Conservation (phyloP, 345 rosid species). For the Conringia planisiliqua region DNA sequence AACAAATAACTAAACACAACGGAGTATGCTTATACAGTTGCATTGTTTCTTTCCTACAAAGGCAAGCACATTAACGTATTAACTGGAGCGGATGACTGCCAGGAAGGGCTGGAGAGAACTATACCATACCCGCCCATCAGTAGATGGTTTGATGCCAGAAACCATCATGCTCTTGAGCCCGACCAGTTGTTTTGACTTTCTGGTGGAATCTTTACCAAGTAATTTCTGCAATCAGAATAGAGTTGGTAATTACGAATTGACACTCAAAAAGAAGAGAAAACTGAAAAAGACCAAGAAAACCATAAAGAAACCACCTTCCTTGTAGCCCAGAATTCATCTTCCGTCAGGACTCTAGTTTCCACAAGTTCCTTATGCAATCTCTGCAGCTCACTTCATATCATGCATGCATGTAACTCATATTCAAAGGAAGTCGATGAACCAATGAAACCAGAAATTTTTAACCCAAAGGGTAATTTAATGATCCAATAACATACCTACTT, state of each 20-base stretch:
- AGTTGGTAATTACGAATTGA: not conserved
- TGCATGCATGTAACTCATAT: not conserved
- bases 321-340: conserved; percentile 84
- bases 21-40: no score
- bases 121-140: conserved; percentile 77
- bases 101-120: conserved; percentile 6
- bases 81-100: not conserved
- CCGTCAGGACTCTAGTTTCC: conserved; percentile 17
- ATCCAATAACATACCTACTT: conserved; percentile 44
- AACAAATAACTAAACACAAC: not conserved
- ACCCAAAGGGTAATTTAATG: not conserved
- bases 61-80: not conserved
- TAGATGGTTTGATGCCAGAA: conserved; percentile 65
- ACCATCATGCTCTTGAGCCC: conserved; percentile 87
- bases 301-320: conserved; percentile 54
- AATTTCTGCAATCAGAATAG: conserved; percentile 50
- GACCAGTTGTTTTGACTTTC: conserved; percentile 59
- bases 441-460: not conserved
- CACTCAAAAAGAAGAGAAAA: not conserved
- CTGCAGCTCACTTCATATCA: conserved; percentile 22
- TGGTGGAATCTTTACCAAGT: conserved; percentile 55
- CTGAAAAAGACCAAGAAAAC: not conserved
- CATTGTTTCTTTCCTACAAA: not conserved
- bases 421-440: not conserved
- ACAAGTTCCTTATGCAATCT: conserved; percentile 27